Evolutionary conservation across 2,329 filamentous ascomycete genomes (phyloP).

Genomic region (Davidsoniella eucalypti): DNA sequence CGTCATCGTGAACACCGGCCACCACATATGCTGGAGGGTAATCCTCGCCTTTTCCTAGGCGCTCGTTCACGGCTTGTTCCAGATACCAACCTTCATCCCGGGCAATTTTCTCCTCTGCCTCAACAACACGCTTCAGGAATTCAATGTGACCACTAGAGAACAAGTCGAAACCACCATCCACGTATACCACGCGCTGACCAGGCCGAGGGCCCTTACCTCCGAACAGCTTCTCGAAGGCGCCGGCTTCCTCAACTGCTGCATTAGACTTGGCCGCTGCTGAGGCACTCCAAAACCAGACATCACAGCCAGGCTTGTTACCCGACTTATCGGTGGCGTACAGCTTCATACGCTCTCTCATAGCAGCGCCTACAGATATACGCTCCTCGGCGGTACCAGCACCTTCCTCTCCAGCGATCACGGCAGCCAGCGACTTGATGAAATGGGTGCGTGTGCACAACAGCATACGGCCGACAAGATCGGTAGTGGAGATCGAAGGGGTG

Average conservation of each 20-base stretch:
- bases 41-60: conserved; percentile 51
- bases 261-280: conserved; percentile 31
- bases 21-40: conserved; percentile 78
- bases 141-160: conserved; percentile 97
- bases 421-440: conserved; percentile 70
- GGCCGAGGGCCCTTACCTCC: conserved; percentile 52
- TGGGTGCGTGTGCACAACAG: conserved; percentile 86
- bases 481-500: conserved; percentile 91
- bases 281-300: conserved; percentile 71
- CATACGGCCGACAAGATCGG: conserved; percentile 96
- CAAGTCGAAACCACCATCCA: conserved; percentile 90
- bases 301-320: conserved; percentile 59
- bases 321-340: conserved; percentile 81
- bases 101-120: conserved; percentile 55
- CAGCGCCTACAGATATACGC: conserved; percentile 41
- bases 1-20: conserved; percentile 84
- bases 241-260: conserved; percentile 36
- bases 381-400: conserved; percentile 55
- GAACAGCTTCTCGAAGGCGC: conserved; percentile 51
- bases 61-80: conserved; percentile 43
- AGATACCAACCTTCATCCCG: conserved; percentile 57
- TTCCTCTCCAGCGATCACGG: conserved; percentile 51
- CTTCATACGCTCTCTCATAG: conserved; percentile 60
- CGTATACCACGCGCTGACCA: conserved; percentile 79
- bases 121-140: conserved; percentile 65